A percentile compares a stretch with the other conserved stretches of the same genome.
phyloP scores from a whole-genome alignment of 108 stramenopile genomes.

The Thalassiosira profunda region DNA sequence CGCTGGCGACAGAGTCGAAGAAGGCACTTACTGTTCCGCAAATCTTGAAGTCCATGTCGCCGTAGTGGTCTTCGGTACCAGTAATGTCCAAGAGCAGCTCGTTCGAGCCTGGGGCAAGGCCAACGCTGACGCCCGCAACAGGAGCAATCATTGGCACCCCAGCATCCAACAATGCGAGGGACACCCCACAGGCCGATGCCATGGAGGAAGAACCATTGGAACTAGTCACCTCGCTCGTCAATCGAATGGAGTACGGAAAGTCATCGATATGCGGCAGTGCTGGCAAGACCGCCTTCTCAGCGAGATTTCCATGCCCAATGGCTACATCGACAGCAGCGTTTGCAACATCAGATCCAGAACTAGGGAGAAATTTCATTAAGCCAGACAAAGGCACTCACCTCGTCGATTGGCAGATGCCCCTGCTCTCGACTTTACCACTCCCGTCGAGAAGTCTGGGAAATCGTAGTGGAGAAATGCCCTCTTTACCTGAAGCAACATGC shows the following conservation, averaged over 20 bases:
- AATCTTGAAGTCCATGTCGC: conserved; percentile 93
- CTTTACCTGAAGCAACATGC: conserved; percentile 41
- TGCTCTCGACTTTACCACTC: conserved; percentile 53
- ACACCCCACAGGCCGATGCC: conserved; percentile 95
- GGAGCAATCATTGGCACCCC: conserved; percentile 88
- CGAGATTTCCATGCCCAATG: conserved; percentile 91
- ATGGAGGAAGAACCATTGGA: conserved; percentile 86
- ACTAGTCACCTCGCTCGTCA: conserved; percentile 88
- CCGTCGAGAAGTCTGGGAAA: conserved; percentile 84
- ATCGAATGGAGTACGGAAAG: conserved; percentile 86
- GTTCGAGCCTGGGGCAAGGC: too few relatives aligned
- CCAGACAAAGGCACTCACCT: too few relatives aligned
- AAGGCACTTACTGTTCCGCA: too few relatives aligned
- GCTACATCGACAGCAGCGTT: too few relatives aligned
- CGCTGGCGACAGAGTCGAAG: too few relatives aligned
- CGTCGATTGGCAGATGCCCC: conserved; percentile 62
- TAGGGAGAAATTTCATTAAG: conserved; percentile 96
- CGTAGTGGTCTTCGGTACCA: conserved; percentile 88
- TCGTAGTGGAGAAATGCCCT: conserved; percentile 88
- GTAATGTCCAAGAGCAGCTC: conserved; percentile 89
- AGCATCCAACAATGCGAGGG: conserved; percentile 94
- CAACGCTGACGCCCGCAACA: conserved; percentile 91
- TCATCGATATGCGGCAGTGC: conserved; percentile 67
- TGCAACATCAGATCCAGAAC: conserved; percentile 88
- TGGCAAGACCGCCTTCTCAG: conserved; percentile 81